Percentiles rank a stretch among this genome's conserved stretches.
Evolutionary conservation across 495 filamentous ascomycete genomes (phyloP).

Genomic region (Penicillium manginii): DNA sequence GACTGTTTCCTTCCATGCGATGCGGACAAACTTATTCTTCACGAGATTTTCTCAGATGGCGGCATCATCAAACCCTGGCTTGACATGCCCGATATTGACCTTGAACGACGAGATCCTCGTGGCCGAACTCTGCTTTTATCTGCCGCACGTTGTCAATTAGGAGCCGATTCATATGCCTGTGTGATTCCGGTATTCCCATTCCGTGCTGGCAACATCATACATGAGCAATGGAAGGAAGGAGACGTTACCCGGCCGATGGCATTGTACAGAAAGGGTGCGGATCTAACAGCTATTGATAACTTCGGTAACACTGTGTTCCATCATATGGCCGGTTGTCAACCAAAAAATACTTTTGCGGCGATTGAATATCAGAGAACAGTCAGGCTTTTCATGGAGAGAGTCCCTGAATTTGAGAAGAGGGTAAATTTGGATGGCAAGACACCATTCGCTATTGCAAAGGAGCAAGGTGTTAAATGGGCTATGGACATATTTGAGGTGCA

Average conservation of each 20-base stretch:
- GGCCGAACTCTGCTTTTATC: conserved; percentile 31
- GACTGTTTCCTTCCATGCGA: conserved; percentile 19
- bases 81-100: conserved; percentile 18
- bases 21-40: conserved; percentile 15
- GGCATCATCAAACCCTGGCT: conserved; percentile 27
- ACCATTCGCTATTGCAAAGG: conserved; percentile 13
- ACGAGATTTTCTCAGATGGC: conserved; percentile 19
- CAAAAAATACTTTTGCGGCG: not conserved
- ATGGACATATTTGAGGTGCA: conserved; percentile 6
- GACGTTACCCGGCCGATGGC: conserved; percentile 25
- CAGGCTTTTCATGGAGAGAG: conserved; percentile 17
- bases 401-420: conserved; percentile 12
- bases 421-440: conserved; percentile 16
- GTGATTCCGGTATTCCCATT: conserved; percentile 8
- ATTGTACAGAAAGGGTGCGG: conserved; percentile 27
- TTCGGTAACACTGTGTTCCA: conserved; percentile 31
- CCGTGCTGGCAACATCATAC: conserved; percentile 2
- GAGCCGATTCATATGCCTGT: conserved; percentile 18
- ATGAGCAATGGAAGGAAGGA: conserved; percentile 15
- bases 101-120: conserved; percentile 22
- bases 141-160: conserved; percentile 13
- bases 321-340: conserved; percentile 12
- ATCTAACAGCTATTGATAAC: conserved; percentile 26
- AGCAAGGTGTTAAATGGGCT: conserved; percentile 13
- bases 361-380: conserved; percentile 13